Conservation (phyloP, 495 filamentous ascomycete genomes). For the Lasiosphaeria ovina region DNA sequence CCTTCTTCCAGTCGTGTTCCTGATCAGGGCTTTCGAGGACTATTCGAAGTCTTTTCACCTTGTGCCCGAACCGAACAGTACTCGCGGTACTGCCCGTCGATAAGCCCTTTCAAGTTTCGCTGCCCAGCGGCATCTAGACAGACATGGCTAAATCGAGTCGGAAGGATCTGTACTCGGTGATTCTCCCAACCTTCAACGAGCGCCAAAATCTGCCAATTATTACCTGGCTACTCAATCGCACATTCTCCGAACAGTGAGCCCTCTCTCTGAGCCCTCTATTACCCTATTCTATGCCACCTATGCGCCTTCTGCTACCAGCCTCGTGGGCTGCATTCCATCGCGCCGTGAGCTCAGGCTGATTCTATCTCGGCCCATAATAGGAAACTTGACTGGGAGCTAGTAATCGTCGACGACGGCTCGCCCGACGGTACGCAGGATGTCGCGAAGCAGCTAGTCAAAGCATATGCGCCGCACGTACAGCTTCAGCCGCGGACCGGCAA, state of each 20-base stretch:
- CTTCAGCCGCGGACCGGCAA: constrained; percentile 88
- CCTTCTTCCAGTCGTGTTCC: no score
- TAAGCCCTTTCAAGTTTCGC: no score
- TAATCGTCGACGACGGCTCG: constrained; percentile 96
- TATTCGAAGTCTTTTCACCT: no score
- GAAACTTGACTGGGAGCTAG: constrained; percentile 94
- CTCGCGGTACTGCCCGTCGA: no score
- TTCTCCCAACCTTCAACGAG: constrained; percentile 98
- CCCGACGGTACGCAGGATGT: constrained; percentile 92
- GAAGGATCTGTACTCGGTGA: constrained; percentile 87
- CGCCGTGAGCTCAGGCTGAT: no score
- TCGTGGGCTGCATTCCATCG: no score
- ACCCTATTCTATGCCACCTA: no score
- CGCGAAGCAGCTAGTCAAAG: constrained; percentile 82
- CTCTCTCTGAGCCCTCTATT: background rate
- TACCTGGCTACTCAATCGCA: constrained; percentile 85
- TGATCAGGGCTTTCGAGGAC: no score
- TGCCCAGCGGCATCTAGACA: constrained; percentile 24
- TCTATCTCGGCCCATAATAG: constrained; percentile 39
- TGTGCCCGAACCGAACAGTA: no score
- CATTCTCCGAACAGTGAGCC: constrained; percentile 76
- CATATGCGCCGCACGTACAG: constrained; percentile 74
- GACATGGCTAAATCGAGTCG: constrained; percentile 25
- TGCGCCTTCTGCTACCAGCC: no score
- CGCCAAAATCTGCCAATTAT: constrained; percentile 95